phyloP scores from a whole-genome alignment of 345 rosid genomes.

The Aegle marmelos region DNA sequence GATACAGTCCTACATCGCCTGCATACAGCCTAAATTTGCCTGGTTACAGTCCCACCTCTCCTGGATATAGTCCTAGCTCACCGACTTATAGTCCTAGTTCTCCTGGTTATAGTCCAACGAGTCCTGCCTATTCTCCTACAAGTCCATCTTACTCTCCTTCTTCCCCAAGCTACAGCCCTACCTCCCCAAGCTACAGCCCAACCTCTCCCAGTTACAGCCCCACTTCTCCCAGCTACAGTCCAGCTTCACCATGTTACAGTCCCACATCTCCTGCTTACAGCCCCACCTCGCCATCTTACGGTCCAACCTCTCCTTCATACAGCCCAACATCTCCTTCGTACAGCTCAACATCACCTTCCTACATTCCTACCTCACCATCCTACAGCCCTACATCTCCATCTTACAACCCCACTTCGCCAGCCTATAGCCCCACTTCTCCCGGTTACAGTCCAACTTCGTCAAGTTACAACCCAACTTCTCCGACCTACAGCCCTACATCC shows the following conservation, averaged over 20 bases:
- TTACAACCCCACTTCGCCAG: too few species aligned
- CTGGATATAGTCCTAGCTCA: conserved; percentile 85
- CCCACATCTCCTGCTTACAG: conserved; percentile 77
- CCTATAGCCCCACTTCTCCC: conserved; percentile 88
- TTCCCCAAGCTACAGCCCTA: conserved; percentile 55
- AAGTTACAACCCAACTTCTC: too few species aligned
- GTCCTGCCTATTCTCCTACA: conserved; percentile 83
- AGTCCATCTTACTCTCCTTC: conserved; percentile 81
- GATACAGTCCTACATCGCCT: conserved; percentile 69
- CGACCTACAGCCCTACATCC: too few species aligned
- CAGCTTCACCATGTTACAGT: conserved; percentile 78
- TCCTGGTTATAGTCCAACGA: conserved; percentile 83
- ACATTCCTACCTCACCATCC: conserved; percentile 74
- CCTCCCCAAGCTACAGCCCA: conserved; percentile 77
- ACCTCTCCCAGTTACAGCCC: conserved; percentile 77
- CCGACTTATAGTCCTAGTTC: conserved; percentile 93
- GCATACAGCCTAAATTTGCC: conserved; percentile 83
- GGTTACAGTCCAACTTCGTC: conserved; percentile 80
- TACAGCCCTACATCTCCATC: too few species aligned
- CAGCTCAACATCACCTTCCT: conserved; percentile 82
- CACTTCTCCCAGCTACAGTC: conserved; percentile 72
- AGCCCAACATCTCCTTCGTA: conserved; percentile 85
- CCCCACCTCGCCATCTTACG: conserved; percentile 71
- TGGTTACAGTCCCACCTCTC: conserved; percentile 80
- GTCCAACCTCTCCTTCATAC: conserved; percentile 79